phyloP scores from a whole-genome alignment of 2,329 filamentous ascomycete genomes.

The Dichotomopilus funicola region DNA sequence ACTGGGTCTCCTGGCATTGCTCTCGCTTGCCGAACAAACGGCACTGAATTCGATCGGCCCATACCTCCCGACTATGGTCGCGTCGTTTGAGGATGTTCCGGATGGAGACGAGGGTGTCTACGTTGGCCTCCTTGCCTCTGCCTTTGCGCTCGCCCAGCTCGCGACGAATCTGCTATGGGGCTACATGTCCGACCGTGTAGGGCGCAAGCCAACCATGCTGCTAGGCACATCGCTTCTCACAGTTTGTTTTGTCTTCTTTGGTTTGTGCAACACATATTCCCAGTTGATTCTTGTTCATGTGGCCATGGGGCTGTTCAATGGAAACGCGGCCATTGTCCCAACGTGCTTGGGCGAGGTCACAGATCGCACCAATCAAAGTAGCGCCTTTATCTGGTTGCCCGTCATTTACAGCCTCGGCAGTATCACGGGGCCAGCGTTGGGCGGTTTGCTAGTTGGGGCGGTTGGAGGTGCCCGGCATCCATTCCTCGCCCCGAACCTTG shows the following conservation, averaged over 20 bases:
- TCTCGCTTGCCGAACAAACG: constrained; percentile 90
- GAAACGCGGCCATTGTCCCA: constrained; percentile 89
- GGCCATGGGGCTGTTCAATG: constrained; percentile 88
- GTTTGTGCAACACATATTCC: constrained; percentile 74
- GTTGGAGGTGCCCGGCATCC: constrained; percentile 60
- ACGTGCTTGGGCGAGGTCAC: constrained; percentile 94
- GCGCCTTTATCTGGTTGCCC: constrained; percentile 87
- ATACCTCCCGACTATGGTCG: constrained; percentile 89
- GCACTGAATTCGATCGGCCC: constrained; percentile 94
- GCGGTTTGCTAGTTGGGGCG: constrained; percentile 70
- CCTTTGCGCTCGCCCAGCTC: constrained; percentile 89
- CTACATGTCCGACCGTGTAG: constrained; percentile 71
- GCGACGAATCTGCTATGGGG: constrained; percentile 90
- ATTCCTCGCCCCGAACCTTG: constrained; percentile 77
- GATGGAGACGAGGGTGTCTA: constrained; percentile 70
- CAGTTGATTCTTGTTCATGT: constrained; percentile 82
- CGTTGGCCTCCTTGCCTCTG: constrained; percentile 81
- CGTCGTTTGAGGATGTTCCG: constrained; percentile 74
- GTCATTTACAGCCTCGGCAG: constrained; percentile 93
- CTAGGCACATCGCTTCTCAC: constrained; percentile 78
- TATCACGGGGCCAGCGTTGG: constrained; percentile 88
- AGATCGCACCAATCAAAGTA: constrained; percentile 88
- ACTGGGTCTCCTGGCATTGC: constrained; percentile 75
- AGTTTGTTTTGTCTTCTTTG: constrained; percentile 76
- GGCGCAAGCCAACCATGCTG: constrained; percentile 75